Evolutionary conservation across 495 filamentous ascomycete species (phyloP), one percentile per base, ranked within the genome.

Genomic region (Penicillium coprophilum): DNA sequence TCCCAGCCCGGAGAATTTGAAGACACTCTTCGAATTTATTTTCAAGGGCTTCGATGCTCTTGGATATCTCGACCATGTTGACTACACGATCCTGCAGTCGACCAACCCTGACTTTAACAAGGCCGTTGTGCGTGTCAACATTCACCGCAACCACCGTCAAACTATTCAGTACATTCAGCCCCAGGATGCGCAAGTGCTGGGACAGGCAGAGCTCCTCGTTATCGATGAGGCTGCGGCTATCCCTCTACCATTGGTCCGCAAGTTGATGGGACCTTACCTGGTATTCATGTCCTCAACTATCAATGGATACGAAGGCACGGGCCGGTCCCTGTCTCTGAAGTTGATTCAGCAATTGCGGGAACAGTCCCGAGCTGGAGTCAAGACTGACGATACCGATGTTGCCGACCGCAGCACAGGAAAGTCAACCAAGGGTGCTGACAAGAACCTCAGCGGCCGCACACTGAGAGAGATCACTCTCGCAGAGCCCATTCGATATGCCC

Each of bases 201-300:
- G 95, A 5, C 95, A 99, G 70, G 95, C 95, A 27, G 95, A 99
- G 70, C 76, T 99, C 19, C 76, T 99, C 6, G 92, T 99, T 10
- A 96, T 99, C 59, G 95, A 99, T 75, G 95, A 99, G 70, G 95
- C 95, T 13, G 95, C 95, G 8, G 95, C 95, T 1, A 99, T 99
- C 45, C 95, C 95, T 4, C 73, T 99, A 10, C 94, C 94, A 8
- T 72, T 97, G 41, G 94, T 97, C 12, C 82, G 87, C 58, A 97
- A 96, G 68, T 80, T 99, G 30, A 90, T 99, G 83, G 94, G 95
- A 0, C 94, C 92, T n/a, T 99, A 97, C 71, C 78, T 97, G 21
- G 91, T 97, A 4, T 99, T 99, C 76, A 99, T 99, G 95, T 91
- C 95, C 4, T 97, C 94, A 1, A 99, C 95, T 13, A 96, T 99